These are phyloP conservation scores for Aspergillus ustus DNA, from an alignment of 2,329 filamentous ascomycete species.

Conservation along the genomic window DNA sequence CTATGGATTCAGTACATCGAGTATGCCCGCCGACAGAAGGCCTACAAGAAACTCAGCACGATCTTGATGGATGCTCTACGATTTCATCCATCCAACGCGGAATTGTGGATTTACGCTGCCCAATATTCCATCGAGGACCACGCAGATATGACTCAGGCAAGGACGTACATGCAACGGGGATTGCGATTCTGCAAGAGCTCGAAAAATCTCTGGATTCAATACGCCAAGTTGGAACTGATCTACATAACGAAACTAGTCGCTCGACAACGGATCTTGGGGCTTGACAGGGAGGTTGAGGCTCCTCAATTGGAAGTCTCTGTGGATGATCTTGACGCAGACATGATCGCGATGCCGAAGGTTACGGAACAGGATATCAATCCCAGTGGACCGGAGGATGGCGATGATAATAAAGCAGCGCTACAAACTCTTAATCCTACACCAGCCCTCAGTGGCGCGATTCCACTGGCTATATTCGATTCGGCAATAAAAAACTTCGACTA, in stretches of 20 bases:
- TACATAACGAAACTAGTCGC: conserved; percentile 83
- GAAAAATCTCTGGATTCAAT: conserved; percentile 81
- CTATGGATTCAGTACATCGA: conserved; percentile 92
- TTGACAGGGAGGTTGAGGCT: conserved; percentile 53
- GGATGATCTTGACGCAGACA: conserved; percentile 57
- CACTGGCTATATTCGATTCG: conserved; percentile 87
- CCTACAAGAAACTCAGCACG: conserved; percentile 63
- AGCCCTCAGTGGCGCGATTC: conserved; percentile 89
- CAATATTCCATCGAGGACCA: conserved; percentile 76
- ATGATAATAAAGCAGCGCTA: conserved; percentile 60
- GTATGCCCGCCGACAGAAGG: conserved; percentile 72
- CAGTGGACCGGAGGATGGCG: conserved; percentile 55
- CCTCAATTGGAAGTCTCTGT: conserved; percentile 41
- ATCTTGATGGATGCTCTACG: conserved; percentile 72
- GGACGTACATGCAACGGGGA: conserved; percentile 86
- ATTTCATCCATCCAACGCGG: conserved; percentile 80
- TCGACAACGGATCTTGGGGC: conserved; percentile 69
- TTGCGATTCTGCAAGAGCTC: conserved; percentile 84
- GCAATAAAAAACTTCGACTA: conserved; percentile 78
- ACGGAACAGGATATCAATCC: conserved; percentile 67
- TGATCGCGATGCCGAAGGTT: conserved; percentile 63
- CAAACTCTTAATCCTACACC: conserved; percentile 72
- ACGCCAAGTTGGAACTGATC: conserved; percentile 88
- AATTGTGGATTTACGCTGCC: conserved; percentile 84
- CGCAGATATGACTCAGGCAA: conserved; percentile 84